These are phyloP conservation scores for Pseudocercospora macadamiae DNA, from an alignment of 2,329 filamentous ascomycete genomes.

Conservation along the genomic window DNA sequence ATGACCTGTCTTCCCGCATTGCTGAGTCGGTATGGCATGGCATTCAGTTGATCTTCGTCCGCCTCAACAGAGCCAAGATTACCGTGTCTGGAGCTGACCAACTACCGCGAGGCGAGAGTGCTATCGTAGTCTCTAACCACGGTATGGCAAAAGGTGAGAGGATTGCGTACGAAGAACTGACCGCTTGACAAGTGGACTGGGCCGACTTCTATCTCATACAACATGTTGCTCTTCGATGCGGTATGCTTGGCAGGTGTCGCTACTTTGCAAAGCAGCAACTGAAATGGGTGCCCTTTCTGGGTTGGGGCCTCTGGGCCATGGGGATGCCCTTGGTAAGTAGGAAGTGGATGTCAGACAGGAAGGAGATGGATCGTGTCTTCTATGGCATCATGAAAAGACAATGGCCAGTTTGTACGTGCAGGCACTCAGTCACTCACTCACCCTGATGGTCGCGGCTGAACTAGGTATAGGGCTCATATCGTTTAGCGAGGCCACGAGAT, in stretches of 20 bases:
- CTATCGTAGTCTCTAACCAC: slow-evolving; percentile 64
- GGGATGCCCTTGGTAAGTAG: slow-evolving; percentile 66
- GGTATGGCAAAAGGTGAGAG: slow-evolving; percentile 1
- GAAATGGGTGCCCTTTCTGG: slow-evolving; percentile 62
- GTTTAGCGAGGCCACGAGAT: slow-evolving; percentile 67
- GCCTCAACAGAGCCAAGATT: slow-evolving; percentile 57
- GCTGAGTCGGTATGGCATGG: slow-evolving; percentile 60
- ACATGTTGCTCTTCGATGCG: slow-evolving; percentile 55
- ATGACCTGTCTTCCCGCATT: slow-evolving; percentile 58
- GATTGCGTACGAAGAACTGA: not conserved
- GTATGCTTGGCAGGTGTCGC: slow-evolving; percentile 64
- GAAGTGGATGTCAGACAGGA: slow-evolving; percentile 61
- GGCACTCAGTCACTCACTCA: not conserved
- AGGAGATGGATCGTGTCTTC: slow-evolving; percentile 62
- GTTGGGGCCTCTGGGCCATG: slow-evolving; percentile 67
- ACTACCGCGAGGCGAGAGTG: slow-evolving; percentile 59
- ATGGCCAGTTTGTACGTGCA: slow-evolving; percentile 61
- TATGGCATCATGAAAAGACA: slow-evolving; percentile 54
- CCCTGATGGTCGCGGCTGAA: not conserved
- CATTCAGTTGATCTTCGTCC: slow-evolving; percentile 62
- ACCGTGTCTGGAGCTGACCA: slow-evolving; percentile 54
- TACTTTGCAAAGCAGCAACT: slow-evolving; percentile 67
- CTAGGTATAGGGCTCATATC: slow-evolving; percentile 60
- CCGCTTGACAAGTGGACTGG: slow-evolving; percentile 52
- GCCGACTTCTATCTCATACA: slow-evolving; percentile 68